A percentile compares a stretch with the other conserved stretches of the same genome.
Conservation (phyloP, 495 filamentous ascomycete species). For the Penicillium longicatenatum region DNA sequence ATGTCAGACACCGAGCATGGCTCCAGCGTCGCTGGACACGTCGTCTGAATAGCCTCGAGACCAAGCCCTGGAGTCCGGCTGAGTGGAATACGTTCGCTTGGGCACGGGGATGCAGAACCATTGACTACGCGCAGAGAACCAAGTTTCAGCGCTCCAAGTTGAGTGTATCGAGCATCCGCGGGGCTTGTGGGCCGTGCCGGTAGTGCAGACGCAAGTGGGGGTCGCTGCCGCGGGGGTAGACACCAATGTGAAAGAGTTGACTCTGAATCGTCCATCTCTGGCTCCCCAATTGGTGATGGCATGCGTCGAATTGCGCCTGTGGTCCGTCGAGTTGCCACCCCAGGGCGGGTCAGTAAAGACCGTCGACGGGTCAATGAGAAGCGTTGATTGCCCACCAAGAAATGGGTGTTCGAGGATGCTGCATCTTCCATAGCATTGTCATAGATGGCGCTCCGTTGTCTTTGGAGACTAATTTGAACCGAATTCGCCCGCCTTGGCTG, state of each 20-base stretch:
- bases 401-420: conserved; percentile 41
- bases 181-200: conserved; percentile 42
- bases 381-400: conserved; percentile 39
- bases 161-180: conserved; percentile 46
- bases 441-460: conserved; percentile 29
- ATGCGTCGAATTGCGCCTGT: conserved; percentile 26
- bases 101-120: conserved; percentile 42
- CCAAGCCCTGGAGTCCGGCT: conserved; percentile 18
- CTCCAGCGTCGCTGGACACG: conserved; percentile 21
- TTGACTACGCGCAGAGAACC: conserved; percentile 55
- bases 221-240: conserved; percentile 18
- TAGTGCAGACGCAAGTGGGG: not conserved
- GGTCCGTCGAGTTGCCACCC: conserved; percentile 49
- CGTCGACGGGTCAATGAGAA: conserved; percentile 49
- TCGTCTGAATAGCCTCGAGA: conserved; percentile 13
- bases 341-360: conserved; percentile 50
- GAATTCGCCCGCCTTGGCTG: conserved; percentile 38
- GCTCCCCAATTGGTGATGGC: conserved; percentile 31
- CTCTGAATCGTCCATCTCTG: conserved; percentile 17
- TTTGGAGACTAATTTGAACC: conserved; percentile 29
- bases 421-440: conserved; percentile 29
- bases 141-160: conserved; percentile 50
- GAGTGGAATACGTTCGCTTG: conserved; percentile 37
- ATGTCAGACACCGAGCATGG: conserved; percentile 20
- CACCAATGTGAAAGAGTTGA: conserved; percentile 22